Base-by-base conservation (phyloP, 148 eudicot species). In the Amaranthus hypochondriacus region DNA sequence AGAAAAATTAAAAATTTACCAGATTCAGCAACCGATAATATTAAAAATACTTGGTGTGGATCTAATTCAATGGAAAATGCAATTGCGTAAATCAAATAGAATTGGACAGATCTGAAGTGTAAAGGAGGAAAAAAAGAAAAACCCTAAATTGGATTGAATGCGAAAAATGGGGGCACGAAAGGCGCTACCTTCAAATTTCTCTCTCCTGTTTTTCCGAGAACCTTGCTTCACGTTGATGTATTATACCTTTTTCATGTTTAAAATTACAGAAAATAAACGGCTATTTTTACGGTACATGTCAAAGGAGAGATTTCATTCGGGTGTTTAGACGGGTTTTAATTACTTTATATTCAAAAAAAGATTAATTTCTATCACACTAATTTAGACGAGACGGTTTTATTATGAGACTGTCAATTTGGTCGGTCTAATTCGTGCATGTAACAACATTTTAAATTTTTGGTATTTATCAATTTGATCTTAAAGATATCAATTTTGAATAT, bases 31-130 rank as follows among this genome's bases (percentile, higher is more conserved):
- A 8, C 76, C 39, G 39, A 28, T 28, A 28, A 28, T 0, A 28
- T 28, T 0, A 0, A 28, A 28, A 28, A 28, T 28, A 28, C 39
- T 28, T 28, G 39, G 39, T 28, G 39, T 28, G 39, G 76, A 74
- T 74, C 76, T 74, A 65, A 43, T n/a, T 5, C 10, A 12, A 1
- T 13, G 5, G 65, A 21, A n/a, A 64, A 64, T 63, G 69, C 54
- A 51, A 51, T 51, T 51, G 54, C 6, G 54, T 5, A 9, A 51
- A 51, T 51, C 54, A 28, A 28, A 28, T 28, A 28, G 39, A 28
- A 28, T 28, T 18, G 6, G 18, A 58, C 62, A 15, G 62, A 58
- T 58, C 62, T 10, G 13, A 58, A 58, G 6, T 28, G 39, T 28
- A 28, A 54, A 58, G 18, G 0, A n/a, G 28, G 28, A 58, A 5